Conservation (phyloP, 2,329 filamentous ascomycete genomes). For the Trichoderma gracile region DNA sequence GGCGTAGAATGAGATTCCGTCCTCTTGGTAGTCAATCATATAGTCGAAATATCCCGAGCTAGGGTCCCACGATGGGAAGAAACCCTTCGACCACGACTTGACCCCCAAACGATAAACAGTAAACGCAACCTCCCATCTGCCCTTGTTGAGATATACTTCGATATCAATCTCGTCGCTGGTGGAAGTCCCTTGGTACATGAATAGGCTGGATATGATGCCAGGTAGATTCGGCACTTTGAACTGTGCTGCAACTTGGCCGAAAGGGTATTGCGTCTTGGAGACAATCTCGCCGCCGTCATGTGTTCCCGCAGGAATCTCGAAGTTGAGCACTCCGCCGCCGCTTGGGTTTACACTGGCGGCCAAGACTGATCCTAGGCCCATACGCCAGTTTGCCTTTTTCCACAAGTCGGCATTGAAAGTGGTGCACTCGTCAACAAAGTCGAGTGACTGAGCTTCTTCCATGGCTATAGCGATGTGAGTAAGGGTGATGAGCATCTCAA, state of each 20-base stretch:
- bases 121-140: constrained; percentile 13
- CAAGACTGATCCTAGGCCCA: not conserved
- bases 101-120: constrained; percentile 7
- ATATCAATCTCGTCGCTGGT: constrained; percentile 14
- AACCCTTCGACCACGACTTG: not conserved
- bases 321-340: constrained; percentile 11
- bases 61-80: constrained; percentile 2
- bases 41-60: constrained; percentile 4
- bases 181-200: constrained; percentile 12
- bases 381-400: not conserved
- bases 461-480: not conserved
- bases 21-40: constrained; percentile 13
- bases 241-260: constrained; percentile 1
- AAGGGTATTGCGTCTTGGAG: not conserved
- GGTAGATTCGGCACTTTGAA: constrained; percentile 10
- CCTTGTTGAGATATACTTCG: constrained; percentile 8
- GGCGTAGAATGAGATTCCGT: not conserved
- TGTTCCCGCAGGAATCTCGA: constrained; percentile 4
- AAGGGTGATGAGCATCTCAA: not conserved
- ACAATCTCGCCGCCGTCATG: constrained; percentile 4
- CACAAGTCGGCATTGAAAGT: not conserved
- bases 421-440: constrained; percentile 1
- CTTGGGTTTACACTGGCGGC: constrained; percentile 8
- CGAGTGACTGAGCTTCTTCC: not conserved
- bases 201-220: constrained; percentile 8